Percentiles rank a stretch among this genome's conserved stretches.
Evolutionary conservation across 495 filamentous ascomycete genomes (phyloP).

Genomic region (Saxophila tyrrhenica): DNA sequence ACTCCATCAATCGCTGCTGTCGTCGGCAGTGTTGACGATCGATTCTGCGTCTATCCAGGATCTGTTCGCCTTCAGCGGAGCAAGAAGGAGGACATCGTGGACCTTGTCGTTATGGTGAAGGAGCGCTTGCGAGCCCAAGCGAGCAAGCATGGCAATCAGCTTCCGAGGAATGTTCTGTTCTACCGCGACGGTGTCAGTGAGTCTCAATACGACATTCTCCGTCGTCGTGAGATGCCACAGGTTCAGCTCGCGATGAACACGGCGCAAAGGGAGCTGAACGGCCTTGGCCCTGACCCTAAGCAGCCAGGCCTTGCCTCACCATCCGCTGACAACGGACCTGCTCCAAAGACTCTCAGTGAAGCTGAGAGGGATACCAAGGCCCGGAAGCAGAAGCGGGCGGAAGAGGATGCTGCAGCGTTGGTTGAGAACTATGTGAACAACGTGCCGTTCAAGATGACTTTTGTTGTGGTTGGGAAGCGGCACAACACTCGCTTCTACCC

Average conservation of each 20-base stretch:
- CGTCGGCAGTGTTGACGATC: constrained; percentile 11
- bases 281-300: not conserved
- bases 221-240: constrained; percentile 4
- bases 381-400: not conserved
- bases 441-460: constrained; percentile 4
- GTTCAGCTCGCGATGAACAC: not conserved
- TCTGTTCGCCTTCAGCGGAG: constrained; percentile 12
- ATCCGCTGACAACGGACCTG: no score
- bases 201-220: constrained; percentile 8
- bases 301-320: no score
- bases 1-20: constrained; percentile 14
- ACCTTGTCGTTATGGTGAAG: constrained; percentile 11
- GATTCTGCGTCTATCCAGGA: constrained; percentile 8
- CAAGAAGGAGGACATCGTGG: constrained; percentile 9
- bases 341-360: not conserved
- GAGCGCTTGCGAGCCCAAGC: constrained; percentile 8
- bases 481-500: constrained; percentile 23
- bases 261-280: not conserved
- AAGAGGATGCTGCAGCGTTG: not conserved
- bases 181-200: constrained; percentile 20
- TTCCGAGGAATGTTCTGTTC: constrained; percentile 10
- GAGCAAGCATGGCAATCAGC: not conserved
- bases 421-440: not conserved
- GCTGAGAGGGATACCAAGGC: not conserved
- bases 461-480: constrained; percentile 20